phyloP scores from a whole-genome alignment of 352 stramenopile genomes.

The Pythium folliculosum region DNA sequence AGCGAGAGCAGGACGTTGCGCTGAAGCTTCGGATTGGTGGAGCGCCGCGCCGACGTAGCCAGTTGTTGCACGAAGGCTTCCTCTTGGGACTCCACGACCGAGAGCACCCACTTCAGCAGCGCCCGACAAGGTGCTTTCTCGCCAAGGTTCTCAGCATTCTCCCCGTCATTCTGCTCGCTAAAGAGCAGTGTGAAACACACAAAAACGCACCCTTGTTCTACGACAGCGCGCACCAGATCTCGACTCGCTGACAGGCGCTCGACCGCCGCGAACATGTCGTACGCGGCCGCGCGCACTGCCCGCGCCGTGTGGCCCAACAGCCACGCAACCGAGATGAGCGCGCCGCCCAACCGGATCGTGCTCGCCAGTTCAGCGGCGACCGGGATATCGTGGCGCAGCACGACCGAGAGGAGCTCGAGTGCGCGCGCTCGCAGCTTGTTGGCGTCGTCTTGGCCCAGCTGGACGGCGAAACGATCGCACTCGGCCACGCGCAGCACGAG shows the following conservation, averaged over 20 bases:
- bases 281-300: slow-evolving; percentile 27
- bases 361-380: slow-evolving; percentile 22
- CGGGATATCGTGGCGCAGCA: slow-evolving; percentile 22
- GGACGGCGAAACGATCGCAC: not conserved
- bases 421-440: not conserved
- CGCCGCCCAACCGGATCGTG: slow-evolving; percentile 38
- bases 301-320: slow-evolving; percentile 30
- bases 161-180: not conserved
- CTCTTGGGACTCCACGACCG: slow-evolving; percentile 29
- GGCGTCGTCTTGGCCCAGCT: not conserved
- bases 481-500: slow-evolving; percentile 7
- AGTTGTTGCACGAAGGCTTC: slow-evolving; percentile 30
- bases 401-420: not conserved
- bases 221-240: slow-evolving; percentile 39
- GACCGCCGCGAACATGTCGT: slow-evolving; percentile 23
- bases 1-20: slow-evolving; percentile 47
- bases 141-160: not conserved
- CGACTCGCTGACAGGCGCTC: slow-evolving; percentile 30
- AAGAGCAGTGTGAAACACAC: slow-evolving; percentile 29
- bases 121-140: not conserved
- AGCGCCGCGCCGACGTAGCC: slow-evolving; percentile 33
- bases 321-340: slow-evolving; percentile 47
- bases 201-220: slow-evolving; percentile 53
- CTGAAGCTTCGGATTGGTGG: slow-evolving; percentile 43
- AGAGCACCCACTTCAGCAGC: slow-evolving; percentile 33